Base-by-base conservation (phyloP, 345 rosid genomes). In the Gossypium turneri region DNA sequence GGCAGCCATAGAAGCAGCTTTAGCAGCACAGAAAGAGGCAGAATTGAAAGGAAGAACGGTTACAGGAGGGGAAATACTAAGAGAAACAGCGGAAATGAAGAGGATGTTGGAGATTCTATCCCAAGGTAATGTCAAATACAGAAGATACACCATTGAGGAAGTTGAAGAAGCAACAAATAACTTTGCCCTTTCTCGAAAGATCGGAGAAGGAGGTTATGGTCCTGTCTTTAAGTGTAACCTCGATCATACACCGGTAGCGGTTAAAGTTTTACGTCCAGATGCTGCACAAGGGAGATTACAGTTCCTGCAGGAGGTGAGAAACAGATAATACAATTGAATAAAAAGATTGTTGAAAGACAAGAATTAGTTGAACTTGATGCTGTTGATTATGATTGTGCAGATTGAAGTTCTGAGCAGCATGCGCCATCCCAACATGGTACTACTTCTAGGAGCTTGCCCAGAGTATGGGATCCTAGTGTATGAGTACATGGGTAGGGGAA, bases 161-260 rank as follows among this genome's bases (percentile, higher is more conserved):
- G 87, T 95, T 64, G 97, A 95, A 81, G 67, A 74, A 65, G 98
- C 97, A 17, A 95, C 99, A 7, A 81, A 87, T 34, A 75, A 45
- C 82, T 95, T 95, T 27, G 34, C 83, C 4, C 61, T 58, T 17
- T 78, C 87, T 38, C 82, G 72, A 75, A 90, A 89, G 85, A 88
- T 95, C 7, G 98, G 98, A 0, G 98, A 93, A 87, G 99, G 99
- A 50, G 99, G 99, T 34, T 93, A 95, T 70, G 99, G 99, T 44
- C 97, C 98, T 1, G 99, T 95, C 41, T 95, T 66, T 65, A 89
- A 83, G 84, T 88, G 99, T 60, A 73, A 78, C 53, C 93, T 95
- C 60, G 98, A 93, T 83, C 96, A 93, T 76, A 95, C 97, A 13
- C 82, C 88, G 0, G 94, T 87, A 24, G 97, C 99, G 52, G 85